These are phyloP conservation scores for Microcyclosporella mali DNA, from an alignment of 2,329 filamentous ascomycete genomes.

Conservation along the genomic window DNA sequence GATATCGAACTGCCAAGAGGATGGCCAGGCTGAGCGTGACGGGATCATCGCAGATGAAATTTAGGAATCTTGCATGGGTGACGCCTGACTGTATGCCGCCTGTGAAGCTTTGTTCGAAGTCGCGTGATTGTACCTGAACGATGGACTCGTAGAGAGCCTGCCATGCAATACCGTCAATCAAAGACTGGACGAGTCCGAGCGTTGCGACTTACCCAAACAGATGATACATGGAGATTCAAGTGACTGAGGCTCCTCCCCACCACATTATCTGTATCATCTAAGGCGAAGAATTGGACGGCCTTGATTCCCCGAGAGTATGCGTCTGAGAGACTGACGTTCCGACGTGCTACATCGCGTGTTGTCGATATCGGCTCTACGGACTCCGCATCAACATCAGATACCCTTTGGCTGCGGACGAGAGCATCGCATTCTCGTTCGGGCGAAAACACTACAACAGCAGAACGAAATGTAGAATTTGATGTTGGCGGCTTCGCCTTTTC, in stretches of 20 bases:
- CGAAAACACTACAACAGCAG: neutral
- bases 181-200: neutral
- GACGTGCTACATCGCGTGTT: neutral
- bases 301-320: slow-evolving; percentile 5
- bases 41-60: slow-evolving; percentile 5
- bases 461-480: neutral
- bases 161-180: neutral
- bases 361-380: neutral
- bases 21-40: slow-evolving; percentile 4
- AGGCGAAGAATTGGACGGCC: slow-evolving; percentile 3
- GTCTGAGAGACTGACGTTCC: neutral
- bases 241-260: slow-evolving; percentile 5
- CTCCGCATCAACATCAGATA: neutral
- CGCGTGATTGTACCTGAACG: slow-evolving; percentile 3
- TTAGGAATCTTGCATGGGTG: neutral
- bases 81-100: neutral
- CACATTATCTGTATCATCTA: slow-evolving; percentile 8
- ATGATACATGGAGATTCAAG: slow-evolving; percentile 2
- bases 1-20: slow-evolving; percentile 1
- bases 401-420: neutral
- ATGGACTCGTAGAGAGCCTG: slow-evolving; percentile 4
- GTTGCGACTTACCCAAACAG: neutral
- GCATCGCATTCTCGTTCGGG: neutral
- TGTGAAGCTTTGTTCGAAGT: slow-evolving; percentile 1
- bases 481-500: too few relatives aligned